Base-by-base conservation (phyloP, 2,329 filamentous ascomycete species). In the Aplosporella prunicola region DNA sequence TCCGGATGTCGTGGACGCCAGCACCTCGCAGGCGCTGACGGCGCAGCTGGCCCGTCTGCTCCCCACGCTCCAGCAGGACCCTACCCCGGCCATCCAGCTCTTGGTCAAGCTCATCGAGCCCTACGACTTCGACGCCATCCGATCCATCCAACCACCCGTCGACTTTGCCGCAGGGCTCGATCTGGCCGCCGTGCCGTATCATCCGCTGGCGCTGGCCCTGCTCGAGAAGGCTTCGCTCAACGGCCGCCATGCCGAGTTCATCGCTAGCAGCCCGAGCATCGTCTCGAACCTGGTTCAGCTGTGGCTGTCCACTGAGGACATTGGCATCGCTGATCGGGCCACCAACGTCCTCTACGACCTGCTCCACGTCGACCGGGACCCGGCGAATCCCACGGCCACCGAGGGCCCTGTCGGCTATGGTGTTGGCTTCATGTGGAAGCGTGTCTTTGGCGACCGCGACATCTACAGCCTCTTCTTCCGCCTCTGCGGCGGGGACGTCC, bases 381-480 rank as follows among this genome's bases (percentile, higher is more conserved):
- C 59, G 25, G 52, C 56, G 9, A 32, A 39, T 18, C 24, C 30
- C 27, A 25, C 33, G 15, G 24, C 31, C 6, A 25, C 9, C 5
- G 23, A 30, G 9, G 37, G 23, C 17, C 27, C 32, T 11, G 32
- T 29, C 4, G 27, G 46, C 47, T 55, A 55, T 41, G 59, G 48
- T 6, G 47, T 47, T 28, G 55, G 51, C 2, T 55, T 76, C 1
- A 62, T 80, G 49, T 79, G 75, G 76, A 69, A 74, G 49, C 68
- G 76, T 13, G 46, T 80, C 1, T 79, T 80, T 47, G 64, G 66
- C 2, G 76, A 80, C 44, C 67, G 63, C 41, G 67, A 77, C 47
- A 66, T 79, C 5, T 77, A 77, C 46, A 61, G 60, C 1, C 57
- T 68, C 6, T 60, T 79, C 20, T 80, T 75, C 54, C 65, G 68